phyloP scores from a whole-genome alignment of 306 rosid genomes.

The Gleditsia sinensis region DNA sequence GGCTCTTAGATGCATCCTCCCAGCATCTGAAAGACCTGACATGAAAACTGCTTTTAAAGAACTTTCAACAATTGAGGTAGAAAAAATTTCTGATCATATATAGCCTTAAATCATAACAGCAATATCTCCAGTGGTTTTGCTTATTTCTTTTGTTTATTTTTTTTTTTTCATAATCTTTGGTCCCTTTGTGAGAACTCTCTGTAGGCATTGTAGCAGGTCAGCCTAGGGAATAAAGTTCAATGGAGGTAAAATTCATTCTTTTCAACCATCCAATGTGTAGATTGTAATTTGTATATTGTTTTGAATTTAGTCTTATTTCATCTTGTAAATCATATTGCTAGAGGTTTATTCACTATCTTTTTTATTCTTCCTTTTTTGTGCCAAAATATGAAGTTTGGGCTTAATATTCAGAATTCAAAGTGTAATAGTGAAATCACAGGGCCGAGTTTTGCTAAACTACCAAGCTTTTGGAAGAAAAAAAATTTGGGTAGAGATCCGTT shows the following conservation, averaged over 20 bases:
- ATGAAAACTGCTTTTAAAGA: conserved; percentile 66
- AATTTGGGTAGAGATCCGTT: no score
- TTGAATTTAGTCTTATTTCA: conserved; percentile 14
- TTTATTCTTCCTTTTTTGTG: neutral
- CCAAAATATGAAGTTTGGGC: no score
- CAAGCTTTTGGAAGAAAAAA: no score
- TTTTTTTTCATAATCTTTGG: conserved; percentile 20
- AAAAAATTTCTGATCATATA: conserved; percentile 26
- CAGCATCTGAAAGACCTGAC: conserved; percentile 81
- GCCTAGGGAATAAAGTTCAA: conserved; percentile 38
- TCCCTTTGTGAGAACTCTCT: conserved; percentile 31
- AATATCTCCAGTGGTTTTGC: conserved; percentile 22
- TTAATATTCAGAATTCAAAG: no score
- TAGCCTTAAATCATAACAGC: conserved; percentile 40
- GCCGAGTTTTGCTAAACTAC: no score
- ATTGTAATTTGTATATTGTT: conserved; percentile 32
- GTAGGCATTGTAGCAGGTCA: conserved; percentile 31
- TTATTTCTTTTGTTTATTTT: neutral
- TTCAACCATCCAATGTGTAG: conserved; percentile 23
- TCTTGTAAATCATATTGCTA: conserved; percentile 18
- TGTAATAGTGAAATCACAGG: no score
- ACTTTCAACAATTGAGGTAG: conserved; percentile 56
- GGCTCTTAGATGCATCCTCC: conserved; percentile 70
- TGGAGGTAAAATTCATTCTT: conserved; percentile 45
- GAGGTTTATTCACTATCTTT: neutral